Conservation (phyloP, 805 yeast genomes). For the Yamadazyma phyllophila region DNA sequence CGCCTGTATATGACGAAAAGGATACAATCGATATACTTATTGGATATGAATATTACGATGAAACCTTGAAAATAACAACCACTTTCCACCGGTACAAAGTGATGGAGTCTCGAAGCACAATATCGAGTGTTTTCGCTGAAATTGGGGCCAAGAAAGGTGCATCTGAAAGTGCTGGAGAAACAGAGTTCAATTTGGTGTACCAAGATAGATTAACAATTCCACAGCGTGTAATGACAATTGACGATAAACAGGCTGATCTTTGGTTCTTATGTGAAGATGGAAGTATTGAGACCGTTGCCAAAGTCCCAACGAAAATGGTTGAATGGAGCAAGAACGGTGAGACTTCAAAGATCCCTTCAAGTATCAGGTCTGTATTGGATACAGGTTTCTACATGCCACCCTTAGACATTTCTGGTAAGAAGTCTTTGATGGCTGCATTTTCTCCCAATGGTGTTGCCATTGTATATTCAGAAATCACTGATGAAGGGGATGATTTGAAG, state of each 20-base stretch:
- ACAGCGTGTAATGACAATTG: constrained; percentile 27
- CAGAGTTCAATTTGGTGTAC: constrained; percentile 18
- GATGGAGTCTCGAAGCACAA: constrained; percentile 18
- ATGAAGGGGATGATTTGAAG: constrained; percentile 14
- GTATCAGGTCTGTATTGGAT: constrained; percentile 41
- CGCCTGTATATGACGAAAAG: constrained; percentile 43
- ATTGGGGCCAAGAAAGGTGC: constrained; percentile 25
- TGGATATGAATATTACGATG: constrained; percentile 29
- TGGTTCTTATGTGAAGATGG: constrained; percentile 41
- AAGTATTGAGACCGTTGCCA: constrained; percentile 42
- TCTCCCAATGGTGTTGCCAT: constrained; percentile 53
- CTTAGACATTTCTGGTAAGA: constrained; percentile 4
- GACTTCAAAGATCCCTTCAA: constrained; percentile 1
- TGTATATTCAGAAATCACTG: constrained; percentile 23
- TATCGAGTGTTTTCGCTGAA: constrained; percentile 30
- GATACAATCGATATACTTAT: constrained; percentile 48
- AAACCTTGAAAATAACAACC: constrained; percentile 16
- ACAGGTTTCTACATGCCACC: constrained; percentile 52
- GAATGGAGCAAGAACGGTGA: neutral
- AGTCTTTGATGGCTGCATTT: constrained; percentile 36
- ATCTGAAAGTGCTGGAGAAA: neutral
- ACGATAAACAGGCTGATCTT: constrained; percentile 39
- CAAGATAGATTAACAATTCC: constrained; percentile 28
- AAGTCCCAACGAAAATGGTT: constrained; percentile 35
- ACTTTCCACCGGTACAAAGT: constrained; percentile 29